phyloP scores from a whole-genome alignment of 805 yeast genomes.

The Saccharomycopsis selenospora region DNA sequence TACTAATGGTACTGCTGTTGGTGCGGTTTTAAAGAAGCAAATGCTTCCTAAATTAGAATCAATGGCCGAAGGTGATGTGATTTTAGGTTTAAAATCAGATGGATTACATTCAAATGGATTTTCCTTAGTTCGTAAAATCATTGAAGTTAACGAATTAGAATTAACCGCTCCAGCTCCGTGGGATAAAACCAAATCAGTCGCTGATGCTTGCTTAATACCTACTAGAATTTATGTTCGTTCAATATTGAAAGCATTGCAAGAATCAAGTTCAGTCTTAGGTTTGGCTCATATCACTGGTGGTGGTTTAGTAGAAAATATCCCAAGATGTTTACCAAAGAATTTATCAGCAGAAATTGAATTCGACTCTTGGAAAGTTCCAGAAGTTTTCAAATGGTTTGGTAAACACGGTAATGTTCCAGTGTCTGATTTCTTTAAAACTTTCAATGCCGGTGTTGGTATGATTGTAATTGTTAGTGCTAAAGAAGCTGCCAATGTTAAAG shows the following conservation, averaged over 20 bases:
- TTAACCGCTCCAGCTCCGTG: conserved; percentile 83
- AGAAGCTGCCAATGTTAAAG: conserved; percentile 37
- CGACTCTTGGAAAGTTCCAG: conserved; percentile 75
- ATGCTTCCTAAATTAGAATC: conserved; percentile 63
- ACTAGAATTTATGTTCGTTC: conserved; percentile 94
- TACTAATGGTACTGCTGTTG: conserved; percentile 97
- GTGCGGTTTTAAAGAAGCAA: conserved; percentile 75
- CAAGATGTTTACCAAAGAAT: conserved; percentile 81
- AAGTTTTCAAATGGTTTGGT: conserved; percentile 91
- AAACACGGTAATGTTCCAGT: conserved; percentile 84
- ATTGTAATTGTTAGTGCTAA: conserved; percentile 62
- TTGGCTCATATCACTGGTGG: conserved; percentile 98
- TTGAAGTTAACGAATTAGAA: conserved; percentile 64
- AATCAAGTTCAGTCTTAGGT: conserved; percentile 52
- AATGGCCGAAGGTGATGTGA: conserved; percentile 73
- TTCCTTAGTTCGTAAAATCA: conserved; percentile 86
- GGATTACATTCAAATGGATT: conserved; percentile 97
- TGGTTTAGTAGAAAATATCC: conserved; percentile 92
- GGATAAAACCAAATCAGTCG: conserved; percentile 57
- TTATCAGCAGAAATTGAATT: conserved; percentile 79
- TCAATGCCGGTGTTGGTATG: conserved; percentile 97
- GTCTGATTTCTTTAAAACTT: conserved; percentile 78
- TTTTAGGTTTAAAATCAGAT: conserved; percentile 81
- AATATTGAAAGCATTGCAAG: conserved; percentile 62
- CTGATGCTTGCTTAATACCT: conserved; percentile 81